A percentile compares a stretch with the other conserved stretches of the same genome.
These are phyloP conservation scores for Dictyophora rubrovolvata DNA, from an alignment of 768 basidiomycete species.

Conservation along the genomic window DNA sequence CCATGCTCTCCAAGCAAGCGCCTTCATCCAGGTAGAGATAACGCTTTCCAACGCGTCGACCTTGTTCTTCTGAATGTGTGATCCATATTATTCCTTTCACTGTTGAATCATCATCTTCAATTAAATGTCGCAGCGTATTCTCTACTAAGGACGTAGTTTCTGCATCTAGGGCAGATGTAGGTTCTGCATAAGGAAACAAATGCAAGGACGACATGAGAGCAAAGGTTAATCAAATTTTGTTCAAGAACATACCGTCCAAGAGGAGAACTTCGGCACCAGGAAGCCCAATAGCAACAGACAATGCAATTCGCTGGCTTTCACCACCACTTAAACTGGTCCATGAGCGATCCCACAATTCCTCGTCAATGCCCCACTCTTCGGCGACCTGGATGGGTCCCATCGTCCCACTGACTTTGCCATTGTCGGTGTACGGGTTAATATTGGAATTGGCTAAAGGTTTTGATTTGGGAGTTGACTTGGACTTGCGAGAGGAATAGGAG, in stretches of 20 bases:
- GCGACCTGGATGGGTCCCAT: conserved; percentile 40
- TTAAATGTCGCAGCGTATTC: conserved; percentile 39
- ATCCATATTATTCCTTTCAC: conserved; percentile 80
- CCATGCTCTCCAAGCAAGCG: conserved; percentile 8
- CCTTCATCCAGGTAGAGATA: conserved; percentile 33
- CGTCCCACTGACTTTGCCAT: neutral
- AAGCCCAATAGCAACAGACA: conserved; percentile 66
- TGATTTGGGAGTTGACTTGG: conserved; percentile 16
- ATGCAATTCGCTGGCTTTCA: conserved; percentile 73
- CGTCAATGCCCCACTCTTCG: conserved; percentile 54
- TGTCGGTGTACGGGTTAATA: neutral
- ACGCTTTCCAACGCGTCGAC: conserved; percentile 59
- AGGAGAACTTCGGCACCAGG: conserved; percentile 70
- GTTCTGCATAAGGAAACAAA: conserved; percentile 41
- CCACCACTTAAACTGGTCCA: conserved; percentile 82
- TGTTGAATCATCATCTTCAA: conserved; percentile 36
- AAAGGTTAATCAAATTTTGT: neutral
- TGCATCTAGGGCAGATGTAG: conserved; percentile 79
- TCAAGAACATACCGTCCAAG: conserved; percentile 52
- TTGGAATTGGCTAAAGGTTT: conserved; percentile 2
- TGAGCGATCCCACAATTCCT: conserved; percentile 63
- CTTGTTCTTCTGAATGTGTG: conserved; percentile 79
- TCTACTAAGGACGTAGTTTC: conserved; percentile 60
- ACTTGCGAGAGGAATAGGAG: conserved; percentile 37
- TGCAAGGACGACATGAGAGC: neutral